Percentiles rank a stretch among this genome's conserved stretches.
phyloP scores from a whole-genome alignment of 345 rosid species.

The Citrus mangshanensis region DNA sequence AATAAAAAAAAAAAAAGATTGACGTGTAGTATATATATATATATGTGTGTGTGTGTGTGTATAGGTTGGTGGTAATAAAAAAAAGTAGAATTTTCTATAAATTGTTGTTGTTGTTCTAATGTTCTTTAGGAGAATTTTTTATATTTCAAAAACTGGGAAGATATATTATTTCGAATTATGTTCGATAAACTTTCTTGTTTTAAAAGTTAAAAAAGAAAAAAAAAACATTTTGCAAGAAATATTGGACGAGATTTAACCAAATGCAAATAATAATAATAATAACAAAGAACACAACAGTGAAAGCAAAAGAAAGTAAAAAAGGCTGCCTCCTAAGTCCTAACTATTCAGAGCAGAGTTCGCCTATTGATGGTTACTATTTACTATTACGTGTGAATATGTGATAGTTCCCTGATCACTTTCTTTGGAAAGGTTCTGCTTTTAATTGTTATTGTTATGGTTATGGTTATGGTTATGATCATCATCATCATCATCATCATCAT shows the following conservation, averaged over 20 bases:
- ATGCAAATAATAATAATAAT: too few relatives aligned
- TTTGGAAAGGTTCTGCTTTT: neutral
- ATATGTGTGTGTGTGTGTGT: neutral
- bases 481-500: neutral
- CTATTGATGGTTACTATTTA: too few relatives aligned
- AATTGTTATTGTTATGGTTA: neutral
- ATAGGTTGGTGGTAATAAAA: constrained; percentile 8
- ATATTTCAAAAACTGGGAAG: too few relatives aligned
- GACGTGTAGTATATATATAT: constrained; percentile 15
- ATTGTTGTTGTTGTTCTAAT: neutral
- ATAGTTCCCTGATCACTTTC: neutral
- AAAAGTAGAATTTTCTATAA: neutral
- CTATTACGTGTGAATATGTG: neutral
- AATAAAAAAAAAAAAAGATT: neutral
- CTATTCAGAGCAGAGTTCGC: neutral
- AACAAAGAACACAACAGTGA: neutral
- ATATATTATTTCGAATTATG: too few relatives aligned
- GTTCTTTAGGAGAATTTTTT: neutral
- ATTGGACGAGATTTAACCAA: neutral
- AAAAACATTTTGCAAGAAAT: neutral
- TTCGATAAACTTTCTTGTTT: too few relatives aligned
- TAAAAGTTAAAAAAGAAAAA: too few relatives aligned
- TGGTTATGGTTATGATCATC: too few relatives aligned
- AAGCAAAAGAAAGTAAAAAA: neutral
- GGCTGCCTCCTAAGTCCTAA: too few relatives aligned